These are phyloP conservation scores for Phymatotrichopsis omnivora DNA, from an alignment of 2,329 filamentous ascomycete genomes.

Conservation along the genomic window DNA sequence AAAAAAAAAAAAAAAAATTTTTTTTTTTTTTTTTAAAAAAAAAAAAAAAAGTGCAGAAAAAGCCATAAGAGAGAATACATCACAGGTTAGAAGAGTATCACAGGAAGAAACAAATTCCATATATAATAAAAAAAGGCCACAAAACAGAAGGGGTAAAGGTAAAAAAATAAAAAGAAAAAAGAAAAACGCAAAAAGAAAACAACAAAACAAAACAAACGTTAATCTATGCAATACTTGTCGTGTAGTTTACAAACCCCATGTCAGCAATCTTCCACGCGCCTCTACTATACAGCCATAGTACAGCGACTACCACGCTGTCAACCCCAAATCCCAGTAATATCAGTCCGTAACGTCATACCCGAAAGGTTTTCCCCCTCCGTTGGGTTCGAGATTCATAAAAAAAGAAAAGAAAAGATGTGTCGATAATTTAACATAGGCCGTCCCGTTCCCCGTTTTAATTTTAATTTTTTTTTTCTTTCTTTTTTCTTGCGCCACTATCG, in stretches of 20 bases:
- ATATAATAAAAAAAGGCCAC: conserved; percentile 10
- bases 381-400: conserved; percentile 22
- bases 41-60: neutral
- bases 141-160: conserved; percentile 9
- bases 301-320: conserved; percentile 3
- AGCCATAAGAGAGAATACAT: neutral
- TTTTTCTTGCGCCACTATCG: too few relatives aligned
- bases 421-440: conserved; percentile 26
- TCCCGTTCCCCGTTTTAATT: conserved; percentile 13
- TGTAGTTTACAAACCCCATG: conserved; percentile 27
- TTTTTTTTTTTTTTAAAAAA: neutral
- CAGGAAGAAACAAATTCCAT: conserved; percentile 1
- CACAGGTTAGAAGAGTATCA: conserved; percentile 1
- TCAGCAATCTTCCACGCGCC: conserved; percentile 22
- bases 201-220: conserved; percentile 20
- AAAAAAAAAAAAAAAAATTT: neutral
- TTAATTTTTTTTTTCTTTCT: conserved; percentile 7
- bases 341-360: conserved; percentile 21
- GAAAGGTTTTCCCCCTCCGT: conserved; percentile 22
- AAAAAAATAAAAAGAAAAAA: conserved; percentile 12
- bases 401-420: conserved; percentile 22
- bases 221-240: conserved; percentile 27
- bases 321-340: conserved; percentile 19
- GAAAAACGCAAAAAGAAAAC: conserved; percentile 5
- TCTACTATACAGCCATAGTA: conserved; percentile 29